Conservation (phyloP, 768 basidiomycete genomes). For the Hydnomerulius pinastri region DNA sequence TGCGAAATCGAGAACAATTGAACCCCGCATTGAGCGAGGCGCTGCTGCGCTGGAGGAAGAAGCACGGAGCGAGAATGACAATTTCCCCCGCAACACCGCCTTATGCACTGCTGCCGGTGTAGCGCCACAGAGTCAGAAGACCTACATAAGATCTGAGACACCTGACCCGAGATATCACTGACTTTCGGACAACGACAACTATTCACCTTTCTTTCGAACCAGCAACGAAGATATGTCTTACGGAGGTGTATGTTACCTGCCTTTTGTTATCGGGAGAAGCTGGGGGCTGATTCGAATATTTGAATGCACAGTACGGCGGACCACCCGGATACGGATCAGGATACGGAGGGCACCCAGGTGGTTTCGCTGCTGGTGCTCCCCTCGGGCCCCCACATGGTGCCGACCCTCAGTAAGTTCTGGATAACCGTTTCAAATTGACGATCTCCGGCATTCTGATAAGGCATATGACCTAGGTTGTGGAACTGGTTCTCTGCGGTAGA, state of each 20-base stretch:
- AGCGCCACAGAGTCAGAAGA: neutral
- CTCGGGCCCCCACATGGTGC: slow-evolving; percentile 49
- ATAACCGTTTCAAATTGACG: neutral
- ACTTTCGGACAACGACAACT: neutral
- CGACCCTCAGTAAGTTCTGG: slow-evolving; percentile 66
- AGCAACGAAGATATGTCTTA: slow-evolving; percentile 18
- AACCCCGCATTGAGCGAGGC: too few relatives aligned
- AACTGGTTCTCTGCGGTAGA: slow-evolving; percentile 73
- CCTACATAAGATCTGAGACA: neutral
- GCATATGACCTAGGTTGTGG: slow-evolving; percentile 55
- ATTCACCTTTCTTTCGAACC: slow-evolving; percentile 9
- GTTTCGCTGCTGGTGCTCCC: slow-evolving; percentile 9
- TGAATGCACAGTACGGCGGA: slow-evolving; percentile 25
- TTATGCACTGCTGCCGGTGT: neutral
- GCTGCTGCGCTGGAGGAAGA: too few relatives aligned
- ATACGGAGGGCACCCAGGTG: slow-evolving; percentile 17
- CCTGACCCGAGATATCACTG: neutral
- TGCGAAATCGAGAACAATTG: too few relatives aligned
- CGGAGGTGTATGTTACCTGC: slow-evolving; percentile 14
- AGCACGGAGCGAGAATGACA: too few relatives aligned
- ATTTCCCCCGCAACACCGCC: neutral
- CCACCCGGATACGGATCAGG: slow-evolving; percentile 1
- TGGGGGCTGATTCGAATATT: slow-evolving; percentile 5
- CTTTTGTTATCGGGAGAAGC: slow-evolving; percentile 1
- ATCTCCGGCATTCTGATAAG: neutral